Conservation (phyloP, 441 rosid species). For the Mallotus repandus region DNA sequence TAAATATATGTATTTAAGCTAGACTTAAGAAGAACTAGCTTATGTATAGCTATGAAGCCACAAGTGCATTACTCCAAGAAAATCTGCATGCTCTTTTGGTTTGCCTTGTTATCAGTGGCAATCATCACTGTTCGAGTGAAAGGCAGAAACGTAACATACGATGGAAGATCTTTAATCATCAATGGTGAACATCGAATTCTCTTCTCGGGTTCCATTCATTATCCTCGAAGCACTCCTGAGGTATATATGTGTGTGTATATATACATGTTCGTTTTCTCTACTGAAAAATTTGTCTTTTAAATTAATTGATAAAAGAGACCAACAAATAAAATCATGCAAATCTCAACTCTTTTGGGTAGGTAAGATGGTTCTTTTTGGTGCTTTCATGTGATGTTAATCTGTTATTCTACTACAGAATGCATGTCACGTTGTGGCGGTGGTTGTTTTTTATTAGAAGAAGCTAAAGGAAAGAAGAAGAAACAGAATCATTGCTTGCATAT, state of each 20-base stretch:
- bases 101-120: constrained; percentile 19
- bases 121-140: constrained; percentile 10
- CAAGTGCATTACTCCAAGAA: constrained; percentile 20
- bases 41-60: neutral
- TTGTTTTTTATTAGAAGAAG: too few species aligned
- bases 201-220: constrained; percentile 79
- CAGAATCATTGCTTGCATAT: neutral
- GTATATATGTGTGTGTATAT: constrained; percentile 20
- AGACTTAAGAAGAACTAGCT: neutral
- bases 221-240: constrained; percentile 86
- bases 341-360: neutral
- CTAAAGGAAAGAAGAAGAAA: neutral
- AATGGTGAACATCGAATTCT: constrained; percentile 60
- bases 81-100: neutral
- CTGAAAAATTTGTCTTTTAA: too few species aligned
- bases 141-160: constrained; percentile 49
- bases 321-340: neutral
- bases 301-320: neutral
- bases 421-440: too few species aligned
- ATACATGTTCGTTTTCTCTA: neutral
- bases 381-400: neutral
- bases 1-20: too few species aligned
- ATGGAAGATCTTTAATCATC: constrained; percentile 65
- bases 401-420: neutral
- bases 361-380: neutral